Evolutionary conservation across 495 filamentous ascomycete species (phyloP).

Genomic region (Penicillium longicatenatum): DNA sequence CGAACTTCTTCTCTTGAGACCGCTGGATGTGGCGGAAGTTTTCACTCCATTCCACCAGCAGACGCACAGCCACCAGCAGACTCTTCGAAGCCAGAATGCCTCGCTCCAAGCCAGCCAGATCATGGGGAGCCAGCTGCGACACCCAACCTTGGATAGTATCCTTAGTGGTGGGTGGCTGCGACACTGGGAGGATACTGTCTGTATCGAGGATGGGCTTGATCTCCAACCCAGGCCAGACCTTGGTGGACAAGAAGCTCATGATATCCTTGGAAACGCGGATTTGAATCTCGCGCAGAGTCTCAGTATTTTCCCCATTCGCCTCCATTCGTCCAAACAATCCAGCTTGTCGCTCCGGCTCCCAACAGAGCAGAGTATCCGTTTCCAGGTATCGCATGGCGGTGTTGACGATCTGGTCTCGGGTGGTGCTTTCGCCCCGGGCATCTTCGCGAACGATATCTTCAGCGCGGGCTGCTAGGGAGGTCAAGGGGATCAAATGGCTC

Average conservation of each 20-base stretch:
- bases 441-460: conserved; percentile 74
- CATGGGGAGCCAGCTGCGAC: conserved; percentile 65
- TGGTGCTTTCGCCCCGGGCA: conserved; percentile 42
- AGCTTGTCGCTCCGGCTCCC: conserved; percentile 65
- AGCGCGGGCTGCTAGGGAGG: conserved; percentile 77
- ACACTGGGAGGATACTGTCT: conserved; percentile 67
- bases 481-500: conserved; percentile 86
- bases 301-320: conserved; percentile 27
- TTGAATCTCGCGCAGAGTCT: conserved; percentile 74
- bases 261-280: conserved; percentile 64
- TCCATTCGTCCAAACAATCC: conserved; percentile 26
- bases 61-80: conserved; percentile 69
- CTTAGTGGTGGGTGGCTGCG: conserved; percentile 70
- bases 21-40: conserved; percentile 54
- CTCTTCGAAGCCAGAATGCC: conserved; percentile 85
- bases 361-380: conserved; percentile 93
- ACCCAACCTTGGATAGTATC: conserved; percentile 81
- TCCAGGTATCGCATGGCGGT: conserved; percentile 82
- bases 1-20: conserved; percentile 41
- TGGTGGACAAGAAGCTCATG: conserved; percentile 65
- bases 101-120: conserved; percentile 84
- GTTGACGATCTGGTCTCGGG: conserved; percentile 59
- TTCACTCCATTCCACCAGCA: conserved; percentile 88
- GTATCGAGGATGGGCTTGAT: conserved; percentile 75
- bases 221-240: conserved; percentile 83